Conservation (phyloP, 805 yeast species). For the Ogataea chonburiensis region DNA sequence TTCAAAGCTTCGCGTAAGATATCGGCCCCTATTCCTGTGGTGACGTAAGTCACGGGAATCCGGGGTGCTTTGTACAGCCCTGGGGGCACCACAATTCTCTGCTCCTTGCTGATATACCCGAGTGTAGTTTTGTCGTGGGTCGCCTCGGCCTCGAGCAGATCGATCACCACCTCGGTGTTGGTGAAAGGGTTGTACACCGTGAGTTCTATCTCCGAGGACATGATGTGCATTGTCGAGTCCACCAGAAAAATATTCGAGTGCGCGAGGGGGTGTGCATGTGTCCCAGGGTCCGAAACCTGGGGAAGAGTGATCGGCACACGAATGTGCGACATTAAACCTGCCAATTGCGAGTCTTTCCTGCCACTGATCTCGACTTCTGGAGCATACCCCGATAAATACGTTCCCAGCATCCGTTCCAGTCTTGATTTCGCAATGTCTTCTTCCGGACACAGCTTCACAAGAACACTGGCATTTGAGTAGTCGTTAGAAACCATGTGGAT, state of each 20-base stretch:
- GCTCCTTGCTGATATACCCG: constrained; percentile 45
- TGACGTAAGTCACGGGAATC: constrained; percentile 47
- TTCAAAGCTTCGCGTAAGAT: constrained; percentile 49
- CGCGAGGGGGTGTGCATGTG: constrained; percentile 1
- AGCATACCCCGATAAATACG: constrained; percentile 38
- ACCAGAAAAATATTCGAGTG: constrained; percentile 37
- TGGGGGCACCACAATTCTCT: constrained; percentile 46
- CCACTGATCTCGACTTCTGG: constrained; percentile 35
- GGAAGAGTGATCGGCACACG: constrained; percentile 33
- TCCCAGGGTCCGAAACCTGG: constrained; percentile 13
- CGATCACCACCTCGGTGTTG: constrained; percentile 44
- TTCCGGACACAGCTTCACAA: constrained; percentile 19
- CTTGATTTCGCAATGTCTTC: constrained; percentile 20
- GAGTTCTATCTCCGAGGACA: constrained; percentile 54
- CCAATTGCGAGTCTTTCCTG: constrained; percentile 26
- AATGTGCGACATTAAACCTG: constrained; percentile 26
- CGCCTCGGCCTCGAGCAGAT: constrained; percentile 47
- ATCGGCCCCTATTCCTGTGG: constrained; percentile 46
- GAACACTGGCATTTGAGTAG: constrained; percentile 23
- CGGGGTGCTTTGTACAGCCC: constrained; percentile 51
- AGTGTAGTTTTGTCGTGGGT: constrained; percentile 44
- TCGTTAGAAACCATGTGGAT: constrained; percentile 23
- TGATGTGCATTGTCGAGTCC: constrained; percentile 51
- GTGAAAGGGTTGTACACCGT: constrained; percentile 52
- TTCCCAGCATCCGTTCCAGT: constrained; percentile 39